Conservation (phyloP, 495 filamentous ascomycete genomes). For the Amphirosellinia nigrospora region DNA sequence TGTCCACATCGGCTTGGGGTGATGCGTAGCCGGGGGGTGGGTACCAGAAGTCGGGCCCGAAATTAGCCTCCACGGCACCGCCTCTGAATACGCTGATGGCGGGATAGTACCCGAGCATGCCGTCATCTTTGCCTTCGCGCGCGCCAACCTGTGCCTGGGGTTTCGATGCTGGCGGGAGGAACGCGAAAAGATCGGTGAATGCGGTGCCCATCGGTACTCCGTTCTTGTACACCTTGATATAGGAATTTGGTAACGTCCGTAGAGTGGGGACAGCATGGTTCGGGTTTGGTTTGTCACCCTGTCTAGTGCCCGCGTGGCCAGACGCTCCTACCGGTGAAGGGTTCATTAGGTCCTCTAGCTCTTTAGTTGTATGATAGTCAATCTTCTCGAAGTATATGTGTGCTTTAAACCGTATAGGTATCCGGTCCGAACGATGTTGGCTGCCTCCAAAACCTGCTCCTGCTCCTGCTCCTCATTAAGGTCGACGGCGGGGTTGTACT, state of each 20-base stretch:
- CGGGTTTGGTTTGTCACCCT: slow-evolving; percentile 63
- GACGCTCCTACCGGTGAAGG: slow-evolving; percentile 64
- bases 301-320: slow-evolving; percentile 41
- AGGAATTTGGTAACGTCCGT: slow-evolving; percentile 83
- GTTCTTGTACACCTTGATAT: slow-evolving; percentile 91
- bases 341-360: slow-evolving; percentile 85
- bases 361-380: slow-evolving; percentile 86
- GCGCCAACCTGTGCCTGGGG: slow-evolving; percentile 75
- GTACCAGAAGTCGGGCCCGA: slow-evolving; percentile 88
- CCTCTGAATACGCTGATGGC: slow-evolving; percentile 90
- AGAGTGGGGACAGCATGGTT: slow-evolving; percentile 75
- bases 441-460: slow-evolving; percentile 49
- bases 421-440: slow-evolving; percentile 92
- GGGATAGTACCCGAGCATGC: slow-evolving; percentile 92
- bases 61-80: slow-evolving; percentile 89
- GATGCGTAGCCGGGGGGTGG: slow-evolving; percentile 65
- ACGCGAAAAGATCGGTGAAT: slow-evolving; percentile 87
- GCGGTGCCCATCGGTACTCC: slow-evolving; percentile 84
- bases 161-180: slow-evolving; percentile 88
- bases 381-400: slow-evolving; percentile 95
- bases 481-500: slow-evolving; percentile 85
- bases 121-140: slow-evolving; percentile 86
- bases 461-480: slow-evolving; percentile 61
- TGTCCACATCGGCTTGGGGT: slow-evolving; percentile 53
- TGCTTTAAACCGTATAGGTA: slow-evolving; percentile 90